A percentile compares a stretch with the other conserved stretches of the same genome.
Conservation (phyloP, 768 basidiomycete genomes). For the Amanita subjunquillea region DNA sequence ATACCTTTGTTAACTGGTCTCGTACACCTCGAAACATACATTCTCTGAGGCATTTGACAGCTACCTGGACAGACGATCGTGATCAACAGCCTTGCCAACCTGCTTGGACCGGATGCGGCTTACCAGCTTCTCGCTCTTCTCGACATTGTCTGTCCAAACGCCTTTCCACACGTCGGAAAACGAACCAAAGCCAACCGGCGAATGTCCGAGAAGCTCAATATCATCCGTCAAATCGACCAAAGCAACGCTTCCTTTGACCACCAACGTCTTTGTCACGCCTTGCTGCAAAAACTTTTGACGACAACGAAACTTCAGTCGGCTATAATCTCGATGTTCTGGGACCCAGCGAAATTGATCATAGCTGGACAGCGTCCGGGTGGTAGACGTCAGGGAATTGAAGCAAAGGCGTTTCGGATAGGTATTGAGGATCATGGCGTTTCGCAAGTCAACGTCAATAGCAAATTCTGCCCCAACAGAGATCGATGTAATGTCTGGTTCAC, state of each 20-base stretch:
- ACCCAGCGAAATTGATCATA: constrained; percentile 23
- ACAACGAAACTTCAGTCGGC: constrained; percentile 43
- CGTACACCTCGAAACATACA: constrained; percentile 39
- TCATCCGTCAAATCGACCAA: constrained; percentile 50
- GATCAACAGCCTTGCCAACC: not conserved
- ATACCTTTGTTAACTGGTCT: constrained; percentile 39
- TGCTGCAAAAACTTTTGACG: constrained; percentile 47
- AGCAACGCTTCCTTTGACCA: constrained; percentile 38
- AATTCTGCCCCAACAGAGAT: constrained; percentile 41
- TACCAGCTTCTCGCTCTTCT: constrained; percentile 23
- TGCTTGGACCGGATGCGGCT: constrained; percentile 2
- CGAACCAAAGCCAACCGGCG: constrained; percentile 42
- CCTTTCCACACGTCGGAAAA: constrained; percentile 60
- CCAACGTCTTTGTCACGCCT: constrained; percentile 45
- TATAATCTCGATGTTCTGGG: constrained; percentile 43
- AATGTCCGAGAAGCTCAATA: constrained; percentile 33
- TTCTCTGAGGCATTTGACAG: constrained; percentile 45
- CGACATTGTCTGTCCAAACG: constrained; percentile 37
- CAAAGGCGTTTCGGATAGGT: constrained; percentile 39
- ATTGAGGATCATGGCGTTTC: constrained; percentile 49
- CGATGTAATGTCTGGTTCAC: constrained; percentile 13
- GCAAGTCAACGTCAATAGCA: constrained; percentile 43
- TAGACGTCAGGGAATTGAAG: constrained; percentile 42
- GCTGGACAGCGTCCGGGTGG: constrained; percentile 31
- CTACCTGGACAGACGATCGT: constrained; percentile 27